Percentiles rank a stretch among this genome's conserved stretches.
These are phyloP conservation scores for Gloeopeniophorella convolvens DNA, from an alignment of 768 basidiomycete species.

Conservation along the genomic window DNA sequence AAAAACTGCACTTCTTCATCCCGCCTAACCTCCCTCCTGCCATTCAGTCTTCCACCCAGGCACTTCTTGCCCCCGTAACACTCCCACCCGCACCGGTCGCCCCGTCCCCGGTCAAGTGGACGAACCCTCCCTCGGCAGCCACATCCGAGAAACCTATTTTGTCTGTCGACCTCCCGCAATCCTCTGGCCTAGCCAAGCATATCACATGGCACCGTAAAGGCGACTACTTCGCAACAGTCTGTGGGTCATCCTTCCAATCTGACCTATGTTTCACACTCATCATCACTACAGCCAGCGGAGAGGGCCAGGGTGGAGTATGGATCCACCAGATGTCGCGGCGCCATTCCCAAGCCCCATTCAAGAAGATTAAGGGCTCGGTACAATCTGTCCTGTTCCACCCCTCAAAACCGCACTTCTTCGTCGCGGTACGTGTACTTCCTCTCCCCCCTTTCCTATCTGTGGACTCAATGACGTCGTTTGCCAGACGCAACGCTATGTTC, in stretches of 20 bases:
- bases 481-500: slow-evolving; percentile 96
- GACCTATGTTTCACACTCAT: not conserved
- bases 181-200: slow-evolving; percentile 70
- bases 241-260: slow-evolving; percentile 45
- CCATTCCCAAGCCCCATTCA: slow-evolving; percentile 97
- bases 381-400: slow-evolving; percentile 96
- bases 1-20: slow-evolving; percentile 69
- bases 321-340: slow-evolving; percentile 92
- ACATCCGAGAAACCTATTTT: slow-evolving; percentile 50
- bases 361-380: slow-evolving; percentile 84
- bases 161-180: slow-evolving; percentile 52
- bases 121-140: slow-evolving; percentile 37
- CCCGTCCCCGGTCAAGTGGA: slow-evolving; percentile 69
- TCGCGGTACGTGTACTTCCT: slow-evolving; percentile 62
- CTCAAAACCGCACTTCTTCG: slow-evolving; percentile 90
- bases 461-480: not conserved
- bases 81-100: slow-evolving; percentile 50
- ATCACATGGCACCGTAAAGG: slow-evolving; percentile 90
- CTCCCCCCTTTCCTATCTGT: slow-evolving; percentile 2
- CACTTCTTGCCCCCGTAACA: slow-evolving; percentile 54
- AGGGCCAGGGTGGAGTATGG: slow-evolving; percentile 79
- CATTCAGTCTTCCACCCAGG: slow-evolving; percentile 51
- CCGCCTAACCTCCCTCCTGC: slow-evolving; percentile 69
- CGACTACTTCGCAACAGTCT: slow-evolving; percentile 92
- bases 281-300: slow-evolving; percentile 44